These are phyloP conservation scores for Pseudogymnoascus sp. DNA, from an alignment of 2,329 filamentous ascomycete species.

Conservation along the genomic window DNA sequence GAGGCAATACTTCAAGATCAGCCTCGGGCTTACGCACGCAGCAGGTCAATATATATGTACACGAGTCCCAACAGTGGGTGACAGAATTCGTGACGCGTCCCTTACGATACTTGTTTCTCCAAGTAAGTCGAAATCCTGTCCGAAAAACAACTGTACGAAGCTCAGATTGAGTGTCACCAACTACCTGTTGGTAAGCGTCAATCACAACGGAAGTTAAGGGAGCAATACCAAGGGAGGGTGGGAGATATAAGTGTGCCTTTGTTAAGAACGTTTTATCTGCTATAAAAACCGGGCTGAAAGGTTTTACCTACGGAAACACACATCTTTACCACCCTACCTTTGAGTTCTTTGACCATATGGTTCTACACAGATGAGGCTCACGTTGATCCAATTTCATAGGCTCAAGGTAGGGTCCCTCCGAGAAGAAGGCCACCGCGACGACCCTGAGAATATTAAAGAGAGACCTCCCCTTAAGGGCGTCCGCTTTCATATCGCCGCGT, in stretches of 20 bases:
- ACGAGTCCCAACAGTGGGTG: background rate
- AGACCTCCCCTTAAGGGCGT: slow-evolving; percentile 7
- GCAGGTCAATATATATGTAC: background rate
- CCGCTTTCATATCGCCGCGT: slow-evolving; percentile 12
- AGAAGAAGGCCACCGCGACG: slow-evolving; percentile 9
- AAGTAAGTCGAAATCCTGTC: slow-evolving; percentile 8
- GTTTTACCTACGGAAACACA: background rate
- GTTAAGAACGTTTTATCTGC: slow-evolving; percentile 11
- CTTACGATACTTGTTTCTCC: background rate
- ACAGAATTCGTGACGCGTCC: background rate
- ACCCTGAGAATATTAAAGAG: slow-evolving; percentile 14
- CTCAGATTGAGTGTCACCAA: slow-evolving; percentile 12
- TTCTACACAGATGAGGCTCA: slow-evolving; percentile 14
- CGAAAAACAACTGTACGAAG: slow-evolving; percentile 9
- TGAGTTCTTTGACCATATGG: slow-evolving; percentile 11
- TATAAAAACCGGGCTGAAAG: background rate
- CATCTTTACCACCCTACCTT: slow-evolving; percentile 1
- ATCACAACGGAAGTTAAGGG: slow-evolving; percentile 10
- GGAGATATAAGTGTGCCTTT: slow-evolving; percentile 10
- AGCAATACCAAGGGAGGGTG: slow-evolving; percentile 7
- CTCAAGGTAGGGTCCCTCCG: slow-evolving; percentile 2
- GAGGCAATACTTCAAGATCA: background rate
- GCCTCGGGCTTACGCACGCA: background rate
- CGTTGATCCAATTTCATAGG: slow-evolving; percentile 12
- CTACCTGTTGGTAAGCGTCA: background rate